A percentile compares a stretch with the other conserved stretches of the same genome.
These are phyloP conservation scores for Gastrodia elata DNA, from an alignment of 106 monocot species.

Conservation along the genomic window DNA sequence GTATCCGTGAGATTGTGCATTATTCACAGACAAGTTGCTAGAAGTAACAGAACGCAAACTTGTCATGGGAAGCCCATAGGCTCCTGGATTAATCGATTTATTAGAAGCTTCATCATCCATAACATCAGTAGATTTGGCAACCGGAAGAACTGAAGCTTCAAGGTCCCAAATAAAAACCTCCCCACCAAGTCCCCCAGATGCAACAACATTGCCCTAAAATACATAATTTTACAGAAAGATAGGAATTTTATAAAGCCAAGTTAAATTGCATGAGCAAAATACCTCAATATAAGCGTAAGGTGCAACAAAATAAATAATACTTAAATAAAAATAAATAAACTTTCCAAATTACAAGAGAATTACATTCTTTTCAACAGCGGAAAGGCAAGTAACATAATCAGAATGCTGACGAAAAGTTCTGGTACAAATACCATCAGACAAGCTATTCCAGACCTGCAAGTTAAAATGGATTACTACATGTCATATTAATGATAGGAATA, in stretches of 20 bases:
- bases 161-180: slow-evolving; percentile 99
- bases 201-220: slow-evolving; percentile 89
- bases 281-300: background rate
- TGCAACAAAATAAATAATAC: background rate
- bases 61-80: slow-evolving; percentile 48
- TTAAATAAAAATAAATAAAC: background rate
- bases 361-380: slow-evolving; percentile 84
- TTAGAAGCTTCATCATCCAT: slow-evolving; percentile 58
- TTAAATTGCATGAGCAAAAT: background rate
- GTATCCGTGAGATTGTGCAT: slow-evolving; percentile 52
- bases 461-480: slow-evolving; percentile 7
- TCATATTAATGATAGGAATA: background rate
- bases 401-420: slow-evolving; percentile 95
- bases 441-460: slow-evolving; percentile 68
- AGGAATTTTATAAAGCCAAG: slow-evolving; percentile 12
- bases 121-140: slow-evolving; percentile 58
- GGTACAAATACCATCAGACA: slow-evolving; percentile 67
- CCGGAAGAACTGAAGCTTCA: slow-evolving; percentile 72
- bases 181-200: slow-evolving; percentile 93
- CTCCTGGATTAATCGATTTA: slow-evolving; percentile 44
- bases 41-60: slow-evolving; percentile 51
- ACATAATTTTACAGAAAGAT: slow-evolving; percentile 29
- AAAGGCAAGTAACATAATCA: slow-evolving; percentile 93
- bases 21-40: slow-evolving; percentile 39
- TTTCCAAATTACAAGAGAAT: slow-evolving; percentile 6